Base-by-base conservation (phyloP, 441 rosid species). In the Iberis amara region DNA sequence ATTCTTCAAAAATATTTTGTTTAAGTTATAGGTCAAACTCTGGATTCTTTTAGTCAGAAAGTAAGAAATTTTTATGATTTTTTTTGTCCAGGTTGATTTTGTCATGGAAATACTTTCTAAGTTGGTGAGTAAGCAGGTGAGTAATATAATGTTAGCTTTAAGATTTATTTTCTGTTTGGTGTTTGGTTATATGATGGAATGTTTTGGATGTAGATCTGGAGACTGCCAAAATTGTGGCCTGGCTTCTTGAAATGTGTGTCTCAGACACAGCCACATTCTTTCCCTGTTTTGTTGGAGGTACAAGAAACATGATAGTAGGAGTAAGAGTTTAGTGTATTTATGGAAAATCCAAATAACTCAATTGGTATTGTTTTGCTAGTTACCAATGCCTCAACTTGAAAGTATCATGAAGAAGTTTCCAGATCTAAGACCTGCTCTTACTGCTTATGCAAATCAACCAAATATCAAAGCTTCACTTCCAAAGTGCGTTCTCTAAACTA, bases 211-310 rank as follows among this genome's bases (percentile, higher is more conserved):
- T 74, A 89, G 99, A 71, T 89, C 32, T 94, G 99, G 99, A 94
- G 79, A 74, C 81, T 89, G 80, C 99, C 99, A 28, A 94, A 94
- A 75, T 59, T 94, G 64, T 94, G 97, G 95, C 96, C 86, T 64
- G 96, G 99, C 53, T 94, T 94, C 73, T 66, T 89, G 79, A 94
- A 94, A 75, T 94, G 97, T 45, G 87, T 83, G 27, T 79, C 95
- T 69, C 99, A 89, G 73, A 94, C 95, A 35, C 85, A 74, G 56
- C 99, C 99, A 5, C 97, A 85, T 83, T 94, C 99, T 55, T 89
- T 76, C 68, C 82, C 62, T 31, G 97, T 89, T 31, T 68, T 89
- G 47, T 67, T 91, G 59, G 84, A 85, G 98, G 98, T 83, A 77
- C 35, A 31, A 36, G 31, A 32, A 47, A 36, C 38, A 42, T 37